Percentiles rank a stretch among this genome's conserved stretches.
phyloP scores from a whole-genome alignment of 805 yeast genomes.

The Groenewaldozyma salmanticensis region DNA sequence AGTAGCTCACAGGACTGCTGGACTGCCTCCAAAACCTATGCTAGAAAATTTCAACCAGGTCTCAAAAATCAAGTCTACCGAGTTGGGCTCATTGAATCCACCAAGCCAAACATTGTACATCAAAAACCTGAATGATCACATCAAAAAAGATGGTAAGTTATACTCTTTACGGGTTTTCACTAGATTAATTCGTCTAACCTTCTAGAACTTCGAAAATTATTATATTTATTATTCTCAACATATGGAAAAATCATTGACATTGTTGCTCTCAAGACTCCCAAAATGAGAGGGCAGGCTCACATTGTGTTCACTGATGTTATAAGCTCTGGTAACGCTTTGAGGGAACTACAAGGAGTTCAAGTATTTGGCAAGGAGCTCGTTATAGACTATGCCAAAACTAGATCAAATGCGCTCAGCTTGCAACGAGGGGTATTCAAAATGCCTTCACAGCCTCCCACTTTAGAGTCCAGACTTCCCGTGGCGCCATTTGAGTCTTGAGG shows the following conservation, averaged over 20 bases:
- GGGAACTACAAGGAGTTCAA: constrained; percentile 21
- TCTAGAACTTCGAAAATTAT: constrained; percentile 24
- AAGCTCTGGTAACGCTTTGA: constrained; percentile 26
- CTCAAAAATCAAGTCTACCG: too few species aligned
- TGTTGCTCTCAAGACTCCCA: constrained; percentile 28
- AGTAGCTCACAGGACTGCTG: too few species aligned
- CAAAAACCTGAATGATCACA: constrained; percentile 30
- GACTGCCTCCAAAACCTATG: too few species aligned
- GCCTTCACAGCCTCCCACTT: constrained; percentile 13
- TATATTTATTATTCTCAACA: constrained; percentile 30
- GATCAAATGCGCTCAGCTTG: constrained; percentile 23
- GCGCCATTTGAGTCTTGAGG: constrained; percentile 12
- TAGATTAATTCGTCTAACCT: neutral
- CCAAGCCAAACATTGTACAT: constrained; percentile 29
- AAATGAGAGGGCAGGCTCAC: constrained; percentile 37
- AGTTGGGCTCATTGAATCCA: too few species aligned
- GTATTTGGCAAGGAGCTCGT: constrained; percentile 28
- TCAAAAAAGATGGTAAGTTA: constrained; percentile 23
- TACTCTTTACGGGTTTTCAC: neutral
- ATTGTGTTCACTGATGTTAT: constrained; percentile 25
- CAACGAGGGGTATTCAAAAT: constrained; percentile 22
- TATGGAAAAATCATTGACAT: constrained; percentile 30
- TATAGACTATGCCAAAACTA: constrained; percentile 23
- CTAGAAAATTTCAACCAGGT: too few species aligned
- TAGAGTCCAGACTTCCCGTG: constrained; percentile 12